phyloP scores from a whole-genome alignment of 129 eudicot species.

The Erigeron canadensis region DNA sequence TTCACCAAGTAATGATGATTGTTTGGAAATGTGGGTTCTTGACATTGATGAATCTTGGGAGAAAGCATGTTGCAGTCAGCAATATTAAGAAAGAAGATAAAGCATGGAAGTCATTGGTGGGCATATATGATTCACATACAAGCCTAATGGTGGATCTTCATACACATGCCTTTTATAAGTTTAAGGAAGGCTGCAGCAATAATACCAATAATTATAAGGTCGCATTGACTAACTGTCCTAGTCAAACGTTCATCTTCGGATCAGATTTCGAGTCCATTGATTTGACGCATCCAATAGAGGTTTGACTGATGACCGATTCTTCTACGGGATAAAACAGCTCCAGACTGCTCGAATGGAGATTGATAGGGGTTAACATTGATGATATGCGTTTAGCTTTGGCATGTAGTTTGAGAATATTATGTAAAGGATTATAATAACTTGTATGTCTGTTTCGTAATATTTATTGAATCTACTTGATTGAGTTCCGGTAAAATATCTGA shows the following conservation, averaged over 20 bases:
- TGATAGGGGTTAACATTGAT: too few species aligned
- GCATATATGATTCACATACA: not conserved
- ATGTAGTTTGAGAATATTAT: too few species aligned
- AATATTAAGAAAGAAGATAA: constrained; percentile 15
- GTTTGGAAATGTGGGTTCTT: constrained; percentile 7
- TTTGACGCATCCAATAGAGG: not conserved
- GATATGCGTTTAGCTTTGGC: too few species aligned
- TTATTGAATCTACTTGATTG: too few species aligned
- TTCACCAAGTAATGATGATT: not conserved
- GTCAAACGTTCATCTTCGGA: not conserved
- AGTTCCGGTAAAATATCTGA: too few species aligned
- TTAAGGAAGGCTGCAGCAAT: not conserved
- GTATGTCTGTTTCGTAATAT: too few species aligned
- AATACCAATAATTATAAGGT: not conserved
- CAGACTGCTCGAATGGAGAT: too few species aligned
- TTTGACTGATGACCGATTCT: too few species aligned
- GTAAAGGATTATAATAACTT: too few species aligned
- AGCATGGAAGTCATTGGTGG: not conserved
- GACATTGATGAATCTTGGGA: not conserved
- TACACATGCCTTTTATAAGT: not conserved
- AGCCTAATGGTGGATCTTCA: not conserved
- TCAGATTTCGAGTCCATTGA: constrained; percentile 1
- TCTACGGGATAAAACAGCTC: too few species aligned
- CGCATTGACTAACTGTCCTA: not conserved
- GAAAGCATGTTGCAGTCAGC: too few species aligned